phyloP scores from a whole-genome alignment of 2,329 filamentous ascomycete species.

The Fragosphaeria purpurea region DNA sequence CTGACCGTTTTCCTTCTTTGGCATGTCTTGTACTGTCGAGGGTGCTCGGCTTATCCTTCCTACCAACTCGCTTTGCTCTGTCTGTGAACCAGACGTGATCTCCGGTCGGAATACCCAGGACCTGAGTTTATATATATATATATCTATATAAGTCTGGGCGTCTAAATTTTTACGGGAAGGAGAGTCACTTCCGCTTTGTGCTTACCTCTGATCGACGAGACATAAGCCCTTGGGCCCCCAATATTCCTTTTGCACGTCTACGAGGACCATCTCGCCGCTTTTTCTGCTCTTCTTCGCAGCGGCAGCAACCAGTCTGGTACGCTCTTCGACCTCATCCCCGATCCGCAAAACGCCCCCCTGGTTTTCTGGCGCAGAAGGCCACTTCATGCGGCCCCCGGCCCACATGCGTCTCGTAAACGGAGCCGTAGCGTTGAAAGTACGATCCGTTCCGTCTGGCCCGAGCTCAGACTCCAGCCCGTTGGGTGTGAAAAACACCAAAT shows the following conservation, averaged over 20 bases:
- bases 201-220: conserved; percentile 35
- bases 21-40: too few relatives aligned
- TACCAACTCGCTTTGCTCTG: too few relatives aligned
- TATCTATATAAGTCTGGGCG: too few relatives aligned
- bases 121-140: conserved; percentile 20
- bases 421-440: conserved; percentile 45
- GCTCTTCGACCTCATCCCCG: too few relatives aligned
- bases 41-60: too few relatives aligned
- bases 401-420: conserved; percentile 59
- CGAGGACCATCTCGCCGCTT: conserved; percentile 53
- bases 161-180: too few relatives aligned
- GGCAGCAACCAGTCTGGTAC: conserved; percentile 34
- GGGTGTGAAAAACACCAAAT: conserved; percentile 55
- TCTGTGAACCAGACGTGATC: neutral
- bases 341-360: too few relatives aligned
- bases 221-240: conserved; percentile 39
- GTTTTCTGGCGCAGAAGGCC: conserved; percentile 20
- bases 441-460: conserved; percentile 51
- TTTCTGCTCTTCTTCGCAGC: conserved; percentile 43
- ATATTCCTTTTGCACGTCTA: conserved; percentile 53
- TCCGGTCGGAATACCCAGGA: conserved; percentile 36
- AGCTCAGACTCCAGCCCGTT: conserved; percentile 42
- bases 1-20: too few relatives aligned
- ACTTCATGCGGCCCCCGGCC: conserved; percentile 52
- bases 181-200: too few relatives aligned